Conservation (phyloP, 352 stramenopile species). For the Achlya hypogyna region DNA sequence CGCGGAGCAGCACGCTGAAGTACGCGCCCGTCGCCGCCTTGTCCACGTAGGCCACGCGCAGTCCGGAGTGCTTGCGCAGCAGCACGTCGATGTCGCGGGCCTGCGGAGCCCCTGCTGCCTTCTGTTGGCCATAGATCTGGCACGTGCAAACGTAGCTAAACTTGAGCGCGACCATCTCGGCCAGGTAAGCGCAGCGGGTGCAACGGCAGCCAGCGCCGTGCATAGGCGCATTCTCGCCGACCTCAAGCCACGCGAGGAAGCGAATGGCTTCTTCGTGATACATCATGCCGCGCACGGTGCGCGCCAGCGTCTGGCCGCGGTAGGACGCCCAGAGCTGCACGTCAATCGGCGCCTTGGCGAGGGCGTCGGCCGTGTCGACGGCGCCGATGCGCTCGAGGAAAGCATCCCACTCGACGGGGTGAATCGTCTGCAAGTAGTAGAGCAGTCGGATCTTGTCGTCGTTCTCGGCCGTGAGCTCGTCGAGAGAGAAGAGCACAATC, state of each 20-base stretch:
- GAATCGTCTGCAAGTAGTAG: slow-evolving; percentile 83
- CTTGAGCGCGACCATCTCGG: slow-evolving; percentile 77
- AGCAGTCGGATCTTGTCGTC: slow-evolving; percentile 91
- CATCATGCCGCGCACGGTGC: slow-evolving; percentile 86
- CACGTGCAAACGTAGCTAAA: slow-evolving; percentile 87
- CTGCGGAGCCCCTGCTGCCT: slow-evolving; percentile 7
- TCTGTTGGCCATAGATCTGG: slow-evolving; percentile 81
- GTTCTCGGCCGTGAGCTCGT: slow-evolving; percentile 76
- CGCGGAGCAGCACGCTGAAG: slow-evolving; percentile 76
- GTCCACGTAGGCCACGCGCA: slow-evolving; percentile 84
- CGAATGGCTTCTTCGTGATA: slow-evolving; percentile 86
- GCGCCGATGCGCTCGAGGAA: slow-evolving; percentile 77
- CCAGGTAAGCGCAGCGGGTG: slow-evolving; percentile 35
- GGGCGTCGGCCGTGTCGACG: slow-evolving; percentile 62
- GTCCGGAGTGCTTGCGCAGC: slow-evolving; percentile 94
- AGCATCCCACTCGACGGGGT: slow-evolving; percentile 83
- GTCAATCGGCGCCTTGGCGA: slow-evolving; percentile 72
- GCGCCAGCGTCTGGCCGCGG: slow-evolving; percentile 74
- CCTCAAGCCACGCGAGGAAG: slow-evolving; percentile 83
- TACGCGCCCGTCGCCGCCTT: slow-evolving; percentile 34
- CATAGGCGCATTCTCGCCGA: slow-evolving; percentile 32
- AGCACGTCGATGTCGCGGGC: slow-evolving; percentile 93
- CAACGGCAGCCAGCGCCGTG: slow-evolving; percentile 14
- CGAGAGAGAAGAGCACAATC: slow-evolving; percentile 73
- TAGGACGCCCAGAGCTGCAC: slow-evolving; percentile 82